A percentile compares a stretch with the other conserved stretches of the same genome.
phyloP scores from a whole-genome alignment of 768 basidiomycete genomes.

The Leccinum sublutescens region DNA sequence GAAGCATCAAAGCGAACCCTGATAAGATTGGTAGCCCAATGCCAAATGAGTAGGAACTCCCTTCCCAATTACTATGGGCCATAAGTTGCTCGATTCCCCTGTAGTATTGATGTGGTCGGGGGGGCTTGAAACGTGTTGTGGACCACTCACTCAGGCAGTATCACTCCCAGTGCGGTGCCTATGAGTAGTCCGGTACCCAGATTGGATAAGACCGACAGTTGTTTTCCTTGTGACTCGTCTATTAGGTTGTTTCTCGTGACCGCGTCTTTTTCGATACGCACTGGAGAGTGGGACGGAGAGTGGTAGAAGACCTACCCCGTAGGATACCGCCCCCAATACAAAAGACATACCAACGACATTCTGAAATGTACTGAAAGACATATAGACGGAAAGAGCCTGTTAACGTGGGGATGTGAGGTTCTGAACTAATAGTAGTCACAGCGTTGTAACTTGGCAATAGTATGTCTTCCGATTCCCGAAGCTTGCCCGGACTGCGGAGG shows the following conservation, averaged over 20 bases:
- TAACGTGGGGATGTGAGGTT: neutral
- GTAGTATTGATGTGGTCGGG: conserved; percentile 3
- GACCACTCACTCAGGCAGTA: conserved; percentile 84
- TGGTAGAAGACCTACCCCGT: conserved; percentile 72
- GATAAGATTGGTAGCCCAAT: conserved; percentile 64
- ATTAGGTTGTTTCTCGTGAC: conserved; percentile 1
- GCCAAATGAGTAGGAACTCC: conserved; percentile 45
- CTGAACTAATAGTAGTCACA: neutral
- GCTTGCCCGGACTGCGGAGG: no score
- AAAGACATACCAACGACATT: conserved; percentile 47
- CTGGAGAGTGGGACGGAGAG: conserved; percentile 71
- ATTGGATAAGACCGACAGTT: conserved; percentile 47
- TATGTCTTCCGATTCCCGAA: no score
- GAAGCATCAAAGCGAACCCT: conserved; percentile 57
- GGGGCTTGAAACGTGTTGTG: neutral
- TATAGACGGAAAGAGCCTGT: conserved; percentile 2
- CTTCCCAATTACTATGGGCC: conserved; percentile 31
- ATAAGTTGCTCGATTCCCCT: conserved; percentile 73
- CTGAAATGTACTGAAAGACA: conserved; percentile 25
- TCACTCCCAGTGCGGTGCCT: conserved; percentile 86
- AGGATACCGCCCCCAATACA: conserved; percentile 60
- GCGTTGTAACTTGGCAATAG: no score
- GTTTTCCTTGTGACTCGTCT: conserved; percentile 43
- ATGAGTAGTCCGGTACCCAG: conserved; percentile 83
- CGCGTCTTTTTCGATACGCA: conserved; percentile 28